Evolutionary conservation across 345 rosid genomes (phyloP).

Genomic region (Balakata baccata): DNA sequence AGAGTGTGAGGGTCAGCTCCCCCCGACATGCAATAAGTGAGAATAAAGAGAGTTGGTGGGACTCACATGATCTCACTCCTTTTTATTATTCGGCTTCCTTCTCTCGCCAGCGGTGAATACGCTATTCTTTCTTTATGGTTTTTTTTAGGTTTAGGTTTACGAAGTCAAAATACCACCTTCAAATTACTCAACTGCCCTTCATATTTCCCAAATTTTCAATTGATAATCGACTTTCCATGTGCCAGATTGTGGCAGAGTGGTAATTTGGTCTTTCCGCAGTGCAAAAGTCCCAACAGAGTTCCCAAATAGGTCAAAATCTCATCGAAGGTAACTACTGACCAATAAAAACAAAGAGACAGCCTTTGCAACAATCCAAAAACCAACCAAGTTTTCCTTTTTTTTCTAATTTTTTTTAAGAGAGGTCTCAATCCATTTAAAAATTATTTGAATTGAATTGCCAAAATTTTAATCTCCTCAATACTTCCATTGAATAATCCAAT

Average conservation of each 20-base stretch:
- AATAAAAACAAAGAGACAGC: not conserved
- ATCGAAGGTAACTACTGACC: not conserved
- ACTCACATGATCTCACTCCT: slow-evolving; percentile 30
- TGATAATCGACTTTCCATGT: too few relatives aligned
- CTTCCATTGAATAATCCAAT: too few relatives aligned
- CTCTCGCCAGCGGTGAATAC: slow-evolving; percentile 2
- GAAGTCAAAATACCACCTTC: slow-evolving; percentile 1
- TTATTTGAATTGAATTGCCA: too few relatives aligned
- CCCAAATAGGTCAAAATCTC: not conserved
- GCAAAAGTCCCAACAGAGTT: not conserved
- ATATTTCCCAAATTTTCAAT: too few relatives aligned
- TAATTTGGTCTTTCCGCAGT: not conserved
- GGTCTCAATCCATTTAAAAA: too few relatives aligned
- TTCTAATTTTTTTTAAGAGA: too few relatives aligned
- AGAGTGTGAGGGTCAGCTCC: slow-evolving; percentile 14
- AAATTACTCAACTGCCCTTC: slow-evolving; percentile 20
- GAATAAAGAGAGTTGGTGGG: slow-evolving; percentile 17
- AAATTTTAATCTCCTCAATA: too few relatives aligned
- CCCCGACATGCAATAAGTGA: slow-evolving; percentile 15
- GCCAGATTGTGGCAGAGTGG: too few relatives aligned
- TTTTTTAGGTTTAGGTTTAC: too few relatives aligned
- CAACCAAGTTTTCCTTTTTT: too few relatives aligned
- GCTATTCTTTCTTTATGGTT: slow-evolving; percentile 21
- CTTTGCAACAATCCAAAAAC: not conserved
- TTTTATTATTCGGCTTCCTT: slow-evolving; percentile 9